Evolutionary conservation across 2,329 filamentous ascomycete genomes (phyloP).

Genomic region (Microdochium trichocladiopsis): DNA sequence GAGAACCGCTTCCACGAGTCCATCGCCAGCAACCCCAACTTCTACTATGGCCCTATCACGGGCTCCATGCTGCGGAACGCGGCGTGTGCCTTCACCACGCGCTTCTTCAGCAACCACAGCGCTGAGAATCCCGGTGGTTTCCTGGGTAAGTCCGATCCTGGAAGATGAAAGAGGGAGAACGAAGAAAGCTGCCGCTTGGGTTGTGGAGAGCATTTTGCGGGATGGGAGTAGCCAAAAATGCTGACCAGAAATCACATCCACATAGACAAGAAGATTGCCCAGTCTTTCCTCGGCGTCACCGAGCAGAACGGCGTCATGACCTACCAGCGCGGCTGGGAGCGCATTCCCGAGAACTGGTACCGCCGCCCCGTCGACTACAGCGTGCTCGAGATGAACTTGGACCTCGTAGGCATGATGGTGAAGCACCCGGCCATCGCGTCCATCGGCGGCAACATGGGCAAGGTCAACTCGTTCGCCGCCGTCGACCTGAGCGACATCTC

Average conservation of each 20-base stretch:
- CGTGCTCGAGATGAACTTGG: slow-evolving; percentile 29
- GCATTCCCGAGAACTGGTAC: slow-evolving; percentile 47
- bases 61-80: slow-evolving; percentile 45
- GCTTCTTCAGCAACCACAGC: slow-evolving; percentile 36
- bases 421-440: slow-evolving; percentile 33
- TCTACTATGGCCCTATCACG: slow-evolving; percentile 46
- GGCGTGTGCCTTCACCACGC: slow-evolving; percentile 35
- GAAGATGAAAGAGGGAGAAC: too few species aligned
- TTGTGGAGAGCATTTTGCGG: too few species aligned
- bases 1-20: slow-evolving; percentile 37
- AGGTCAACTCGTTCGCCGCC: slow-evolving; percentile 41
- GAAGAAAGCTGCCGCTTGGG: neutral
- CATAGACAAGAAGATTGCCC: slow-evolving; percentile 31
- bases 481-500: slow-evolving; percentile 33
- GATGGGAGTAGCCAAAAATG: too few species aligned
- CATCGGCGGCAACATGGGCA: slow-evolving; percentile 46
- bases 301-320: slow-evolving; percentile 28
- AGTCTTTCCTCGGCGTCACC: slow-evolving; percentile 36
- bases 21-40: slow-evolving; percentile 41
- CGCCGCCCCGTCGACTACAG: slow-evolving; percentile 35
- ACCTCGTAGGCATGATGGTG: slow-evolving; percentile 26
- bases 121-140: slow-evolving; percentile 10
- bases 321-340: slow-evolving; percentile 39
- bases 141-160: slow-evolving; percentile 17
- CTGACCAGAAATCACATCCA: too few species aligned